Evolutionary conservation across 495 filamentous ascomycete species (phyloP).

Genomic region (Lineolata rhizophorae): DNA sequence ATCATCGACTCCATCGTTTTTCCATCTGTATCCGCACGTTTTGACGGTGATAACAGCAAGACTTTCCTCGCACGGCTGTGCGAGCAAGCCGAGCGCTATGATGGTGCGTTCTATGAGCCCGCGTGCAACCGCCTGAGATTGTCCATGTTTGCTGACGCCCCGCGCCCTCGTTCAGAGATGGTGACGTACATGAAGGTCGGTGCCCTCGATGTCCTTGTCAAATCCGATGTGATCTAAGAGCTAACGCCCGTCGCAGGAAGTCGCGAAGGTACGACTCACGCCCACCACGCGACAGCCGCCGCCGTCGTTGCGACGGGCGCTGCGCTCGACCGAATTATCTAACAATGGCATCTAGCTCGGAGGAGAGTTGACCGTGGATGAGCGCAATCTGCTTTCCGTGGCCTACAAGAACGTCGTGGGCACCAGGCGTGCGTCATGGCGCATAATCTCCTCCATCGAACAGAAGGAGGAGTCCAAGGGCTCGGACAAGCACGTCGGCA

Average conservation of each 20-base stretch:
- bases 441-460: slow-evolving; percentile 99
- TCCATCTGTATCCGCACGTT: background rate
- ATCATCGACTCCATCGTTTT: slow-evolving; percentile 9
- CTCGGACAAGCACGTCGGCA: slow-evolving; percentile 84
- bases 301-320: background rate
- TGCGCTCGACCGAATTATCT: background rate
- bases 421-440: slow-evolving; percentile 95
- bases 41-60: too few species aligned
- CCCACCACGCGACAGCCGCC: background rate
- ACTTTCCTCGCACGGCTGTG: slow-evolving; percentile 99
- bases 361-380: slow-evolving; percentile 89
- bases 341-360: slow-evolving; percentile 37
- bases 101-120: slow-evolving; percentile 48
- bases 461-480: slow-evolving; percentile 99
- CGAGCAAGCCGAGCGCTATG: slow-evolving; percentile 99
- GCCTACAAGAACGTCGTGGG: slow-evolving; percentile 99
- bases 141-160: slow-evolving; percentile 14
- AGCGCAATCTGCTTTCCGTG: slow-evolving; percentile 97
- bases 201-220: slow-evolving; percentile 4
- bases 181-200: slow-evolving; percentile 97
- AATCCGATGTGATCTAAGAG: slow-evolving; percentile 3
- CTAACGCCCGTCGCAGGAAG: slow-evolving; percentile 38
- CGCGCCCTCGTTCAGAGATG: slow-evolving; percentile 55
- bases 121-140: background rate
- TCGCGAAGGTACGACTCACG: slow-evolving; percentile 63